Percentiles rank a stretch among this genome's conserved stretches.
Conservation (phyloP, 2,329 filamentous ascomycete species). For the Colletotrichum falcatum region DNA sequence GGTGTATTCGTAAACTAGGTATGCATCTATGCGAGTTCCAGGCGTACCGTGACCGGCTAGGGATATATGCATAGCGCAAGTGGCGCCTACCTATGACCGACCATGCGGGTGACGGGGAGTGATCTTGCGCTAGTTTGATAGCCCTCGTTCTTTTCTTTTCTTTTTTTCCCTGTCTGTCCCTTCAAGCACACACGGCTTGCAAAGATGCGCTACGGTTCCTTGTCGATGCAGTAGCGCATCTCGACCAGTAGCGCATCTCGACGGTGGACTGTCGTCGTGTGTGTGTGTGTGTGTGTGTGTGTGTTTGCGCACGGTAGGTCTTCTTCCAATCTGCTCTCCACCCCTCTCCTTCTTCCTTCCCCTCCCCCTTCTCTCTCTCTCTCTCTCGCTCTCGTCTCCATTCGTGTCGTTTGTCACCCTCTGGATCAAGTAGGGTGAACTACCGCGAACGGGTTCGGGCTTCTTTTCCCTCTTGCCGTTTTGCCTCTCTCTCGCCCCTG, state of each 20-base stretch:
- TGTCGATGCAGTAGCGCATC: conserved; percentile 31
- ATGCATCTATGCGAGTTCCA: conserved; percentile 14
- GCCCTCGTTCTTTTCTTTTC: background rate
- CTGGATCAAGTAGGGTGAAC: conserved; percentile 35
- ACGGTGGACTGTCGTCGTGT: conserved; percentile 25
- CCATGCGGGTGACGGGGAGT: conserved; percentile 32
- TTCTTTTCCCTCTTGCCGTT: background rate
- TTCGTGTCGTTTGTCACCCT: background rate
- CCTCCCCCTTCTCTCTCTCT: background rate
- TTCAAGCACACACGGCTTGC: background rate
- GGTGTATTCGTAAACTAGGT: too few species aligned
- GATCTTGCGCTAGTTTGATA: conserved; percentile 35
- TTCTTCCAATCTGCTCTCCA: background rate
- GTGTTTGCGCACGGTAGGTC: conserved; percentile 21
- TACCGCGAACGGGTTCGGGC: conserved; percentile 12
- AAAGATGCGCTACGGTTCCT: conserved; percentile 30
- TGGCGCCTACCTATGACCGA: conserved; percentile 3
- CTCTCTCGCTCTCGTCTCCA: background rate
- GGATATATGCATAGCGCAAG: conserved; percentile 25
- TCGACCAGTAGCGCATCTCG: conserved; percentile 32
- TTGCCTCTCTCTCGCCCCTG: conserved; percentile 14
- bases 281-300: background rate
- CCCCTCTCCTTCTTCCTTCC: too few species aligned
- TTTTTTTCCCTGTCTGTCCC: background rate
- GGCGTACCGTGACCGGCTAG: conserved; percentile 2